Base-by-base conservation (phyloP, 179 eudicot genomes). In the Spergularia azorica region DNA sequence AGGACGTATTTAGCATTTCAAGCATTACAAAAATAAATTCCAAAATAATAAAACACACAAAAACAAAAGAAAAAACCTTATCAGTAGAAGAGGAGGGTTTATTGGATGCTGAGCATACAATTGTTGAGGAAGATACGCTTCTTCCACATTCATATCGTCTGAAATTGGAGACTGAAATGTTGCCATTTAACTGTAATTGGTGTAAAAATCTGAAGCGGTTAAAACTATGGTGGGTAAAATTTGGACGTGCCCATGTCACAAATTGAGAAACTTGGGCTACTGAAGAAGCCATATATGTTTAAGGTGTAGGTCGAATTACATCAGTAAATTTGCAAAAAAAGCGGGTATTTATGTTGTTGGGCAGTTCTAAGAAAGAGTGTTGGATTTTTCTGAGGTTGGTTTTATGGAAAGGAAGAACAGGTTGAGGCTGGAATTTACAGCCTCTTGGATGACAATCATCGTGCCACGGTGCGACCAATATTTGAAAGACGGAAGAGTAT, bases 91-190 rank as follows among this genome's bases (percentile, higher is more conserved):
- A 41, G 1, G 91, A 79, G 46, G 87, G 89, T 56, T 80, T 88
- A 79, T 89, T 85, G 9, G 95, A 71, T 43, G 97, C 89, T 71
- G 86, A 89, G 76, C 96, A 91, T 55, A 80, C 51, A 78, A 87
- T 56, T 51, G 26, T 74, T 4, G 73, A 36, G 1, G 56, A 71
- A 76, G 58, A 66, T 5, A 2, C 26, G 1, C 21, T 68, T 72
- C 26, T 72, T 69, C 36, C 26, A 70, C 21, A 32, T 8, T 71
- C 75, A 67, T 62, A 39, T 18, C 51, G 38, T 14, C 67, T 79
- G 64, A 17, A 68, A 62, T 48, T 74, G 65, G 81, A 63, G n/a
- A 55, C 17, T 16, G 66, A 77, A 61, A 68, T 4, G 48, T 74
- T 73, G 70, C 68, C 26, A 21, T n/a, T 64, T 10, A 57, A 57